Evolutionary conservation across 2,329 filamentous ascomycete species (phyloP), one percentile per base, ranked within the genome.

Genomic region (Cordyceps javanica): DNA sequence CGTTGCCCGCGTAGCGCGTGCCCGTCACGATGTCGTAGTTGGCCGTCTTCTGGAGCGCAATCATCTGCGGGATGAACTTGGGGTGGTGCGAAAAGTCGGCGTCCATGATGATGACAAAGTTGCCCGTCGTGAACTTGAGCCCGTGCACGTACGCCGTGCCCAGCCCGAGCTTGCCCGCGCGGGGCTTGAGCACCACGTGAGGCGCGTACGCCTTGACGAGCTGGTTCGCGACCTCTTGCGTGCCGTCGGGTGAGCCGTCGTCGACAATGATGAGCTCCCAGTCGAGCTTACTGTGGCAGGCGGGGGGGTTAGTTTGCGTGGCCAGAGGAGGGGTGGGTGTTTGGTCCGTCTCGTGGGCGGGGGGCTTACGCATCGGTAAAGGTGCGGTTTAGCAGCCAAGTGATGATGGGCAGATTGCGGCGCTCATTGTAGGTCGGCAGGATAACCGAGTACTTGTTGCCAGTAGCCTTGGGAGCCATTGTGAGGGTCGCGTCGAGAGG

Each of bases 41-140:
- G 63, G 79, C 87, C 60, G 72, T 73, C 72, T 85, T 82, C 75
- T 97, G 94, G 64, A 86, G 82, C 60, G 82, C 82, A 67, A 99
- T 90, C 91, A 99, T 97, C 70, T 87, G 81, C 55, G 92, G 87
- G 75, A 99, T 96, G 83, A 97, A 99, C 77, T 97, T 99, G 70
- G 94, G 94, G 80, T 99, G 94, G 78, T 99, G 94, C 66, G 86
- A 91, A 82, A 99, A 99, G 77, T 99, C 94, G 75, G 95, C 94
- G 79, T 99, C 94, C 94, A 99, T 99, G 82, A 99, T 99, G 80
- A 99, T 90, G 71, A 99, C 90, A 70, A 86, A 97, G 82, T 95
- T 97, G 67, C 94, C 94, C 23, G 86, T 91, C 25, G 82, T 88
- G 71, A 89, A 97, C 72, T 96, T 85, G 60, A 99, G 82, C 54